Conservation (phyloP, 805 yeast genomes). For the Candida methanosorbosa region DNA sequence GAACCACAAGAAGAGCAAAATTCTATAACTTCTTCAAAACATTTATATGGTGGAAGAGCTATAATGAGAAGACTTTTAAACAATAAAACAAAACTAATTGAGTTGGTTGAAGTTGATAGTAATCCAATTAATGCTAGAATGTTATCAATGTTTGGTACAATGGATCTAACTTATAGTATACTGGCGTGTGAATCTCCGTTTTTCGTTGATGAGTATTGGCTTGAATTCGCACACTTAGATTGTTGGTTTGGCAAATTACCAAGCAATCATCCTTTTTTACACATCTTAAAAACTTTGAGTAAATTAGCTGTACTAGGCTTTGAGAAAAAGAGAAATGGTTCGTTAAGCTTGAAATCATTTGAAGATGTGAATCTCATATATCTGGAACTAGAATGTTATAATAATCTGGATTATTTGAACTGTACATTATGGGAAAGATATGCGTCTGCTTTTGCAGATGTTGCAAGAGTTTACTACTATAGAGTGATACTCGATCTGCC, state of each 20-base stretch:
- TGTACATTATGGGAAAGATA: conserved; percentile 10
- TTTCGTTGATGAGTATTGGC: conserved; percentile 13
- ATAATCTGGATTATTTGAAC: neutral
- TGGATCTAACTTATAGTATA: conserved; percentile 18
- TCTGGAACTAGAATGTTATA: neutral
- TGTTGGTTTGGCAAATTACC: conserved; percentile 21
- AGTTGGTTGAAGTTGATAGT: neutral
- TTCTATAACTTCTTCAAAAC: conserved; percentile 7
- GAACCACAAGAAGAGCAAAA: conserved; percentile 4
- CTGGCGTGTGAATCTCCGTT: conserved; percentile 14
- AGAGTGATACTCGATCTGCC: conserved; percentile 9
- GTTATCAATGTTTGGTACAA: conserved; percentile 18
- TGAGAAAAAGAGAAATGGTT: neutral
- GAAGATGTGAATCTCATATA: neutral
- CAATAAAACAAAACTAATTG: neutral
- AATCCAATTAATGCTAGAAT: conserved; percentile 9
- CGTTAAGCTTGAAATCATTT: neutral
- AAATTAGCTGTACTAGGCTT: conserved; percentile 7
- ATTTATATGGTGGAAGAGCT: conserved; percentile 18
- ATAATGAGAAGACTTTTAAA: conserved; percentile 9
- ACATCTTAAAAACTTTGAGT: conserved; percentile 17
- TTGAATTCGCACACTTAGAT: conserved; percentile 11
- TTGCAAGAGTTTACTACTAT: conserved; percentile 15
- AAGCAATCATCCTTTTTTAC: conserved; percentile 21
- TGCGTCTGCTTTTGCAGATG: conserved; percentile 14